phyloP scores from a whole-genome alignment of 192 early-diverging fungal species.

The Phycomyces nitens region DNA sequence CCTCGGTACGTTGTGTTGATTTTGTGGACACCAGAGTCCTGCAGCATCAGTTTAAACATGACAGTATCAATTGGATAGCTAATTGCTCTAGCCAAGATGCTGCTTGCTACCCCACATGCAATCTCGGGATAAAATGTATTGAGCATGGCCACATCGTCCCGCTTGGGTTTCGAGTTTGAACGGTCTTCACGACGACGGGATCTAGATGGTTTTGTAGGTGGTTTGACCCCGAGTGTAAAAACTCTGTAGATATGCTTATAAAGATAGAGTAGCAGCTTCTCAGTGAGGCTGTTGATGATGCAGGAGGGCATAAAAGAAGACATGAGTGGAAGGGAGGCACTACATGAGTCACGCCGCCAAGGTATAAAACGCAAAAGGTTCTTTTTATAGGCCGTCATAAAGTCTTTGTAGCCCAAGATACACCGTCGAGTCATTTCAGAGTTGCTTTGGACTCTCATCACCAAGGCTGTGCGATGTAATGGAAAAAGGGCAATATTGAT shows the following conservation, averaged over 20 bases:
- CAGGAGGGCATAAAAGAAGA: conserved; percentile 34
- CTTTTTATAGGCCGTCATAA: conserved; percentile 17
- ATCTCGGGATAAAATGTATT: conserved; percentile 49
- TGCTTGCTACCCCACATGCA: conserved; percentile 44
- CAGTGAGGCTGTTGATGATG: conserved; percentile 18
- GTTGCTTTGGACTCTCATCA: conserved; percentile 27
- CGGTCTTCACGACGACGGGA: too few species aligned
- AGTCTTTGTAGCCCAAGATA: conserved; percentile 6
- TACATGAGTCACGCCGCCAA: neutral
- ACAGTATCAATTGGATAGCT: conserved; percentile 48
- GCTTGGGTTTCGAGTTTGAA: neutral
- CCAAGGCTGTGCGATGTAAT: conserved; percentile 28
- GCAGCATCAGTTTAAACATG: conserved; percentile 41
- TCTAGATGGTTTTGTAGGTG: neutral
- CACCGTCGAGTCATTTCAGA: conserved; percentile 3
- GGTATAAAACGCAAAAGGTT: conserved; percentile 17
- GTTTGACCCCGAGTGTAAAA: neutral
- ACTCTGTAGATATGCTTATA: conserved; percentile 18
- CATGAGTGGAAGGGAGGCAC: neutral
- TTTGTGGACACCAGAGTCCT: conserved; percentile 36
- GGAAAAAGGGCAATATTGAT: conserved; percentile 30
- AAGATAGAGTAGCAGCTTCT: conserved; percentile 20
- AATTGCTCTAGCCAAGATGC: conserved; percentile 40
- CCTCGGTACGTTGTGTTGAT: conserved; percentile 37
- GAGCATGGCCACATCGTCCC: conserved; percentile 24